Evolutionary conservation across 2,329 filamentous ascomycete genomes (phyloP), one percentile per base, ranked within the genome.

Genomic region (Pseudofabraea citricarpa): DNA sequence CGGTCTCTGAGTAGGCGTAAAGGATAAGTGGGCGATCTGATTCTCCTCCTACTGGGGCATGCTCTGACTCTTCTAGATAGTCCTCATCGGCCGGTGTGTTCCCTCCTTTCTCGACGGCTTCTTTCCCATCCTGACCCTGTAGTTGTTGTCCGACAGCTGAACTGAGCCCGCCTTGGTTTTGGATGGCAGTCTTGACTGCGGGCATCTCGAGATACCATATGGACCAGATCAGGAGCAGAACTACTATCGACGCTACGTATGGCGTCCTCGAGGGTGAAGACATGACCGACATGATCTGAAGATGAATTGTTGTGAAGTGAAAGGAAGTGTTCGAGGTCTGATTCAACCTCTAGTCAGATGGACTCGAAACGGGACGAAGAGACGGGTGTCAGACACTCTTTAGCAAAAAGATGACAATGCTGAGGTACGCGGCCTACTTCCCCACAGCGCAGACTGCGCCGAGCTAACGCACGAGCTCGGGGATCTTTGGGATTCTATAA

Each of bases 1-100:
- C 38, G 3, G 56, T 53, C 29, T 58, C 52, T 23, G 51, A 59
- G 41, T 58, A 55, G 20, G 55, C 56, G 41, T 60, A 60, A 9
- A 60, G 37, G 15, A 61, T 50, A 4, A 56, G 49, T 3, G 57
- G 54, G 6, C 48, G 41, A 23, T 56, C 43, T 16, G 16, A 19
- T 36, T 22, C 18, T 16, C 29, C 32, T 35, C 16, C 19, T 10
- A 20, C 15, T 19, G 40, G 43, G 20, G 18, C 26, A 18, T 31
- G 36, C 10, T 26, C 6, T 37, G 16, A 8, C 19, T 24, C 16
- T 37, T n/a, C 35, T 15, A 15, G 5, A 31, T 12, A 31, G 27
- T 12, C 3, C 27, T 4, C 10, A n/a, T 4, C 27, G 6, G 6
- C 27, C 9, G 27, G 10, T 31, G 27, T 15, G 10, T 12, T 10